Percentiles rank a stretch among this genome's conserved stretches.
Evolutionary conservation across 805 yeast species (phyloP).

Genomic region (Wickerhamomyces pijperi): DNA sequence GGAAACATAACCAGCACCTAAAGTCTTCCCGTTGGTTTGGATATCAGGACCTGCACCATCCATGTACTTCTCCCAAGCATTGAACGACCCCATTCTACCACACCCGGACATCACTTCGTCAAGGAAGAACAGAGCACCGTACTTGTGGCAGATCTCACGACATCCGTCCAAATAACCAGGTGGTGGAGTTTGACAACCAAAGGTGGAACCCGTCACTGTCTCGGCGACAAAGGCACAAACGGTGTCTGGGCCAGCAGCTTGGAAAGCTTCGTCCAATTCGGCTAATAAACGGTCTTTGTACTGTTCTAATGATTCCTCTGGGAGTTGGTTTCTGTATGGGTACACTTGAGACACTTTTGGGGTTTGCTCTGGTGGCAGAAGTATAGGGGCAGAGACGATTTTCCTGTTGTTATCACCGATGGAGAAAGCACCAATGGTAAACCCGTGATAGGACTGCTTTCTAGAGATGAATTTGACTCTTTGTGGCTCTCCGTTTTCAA

Average conservation of each 20-base stretch:
- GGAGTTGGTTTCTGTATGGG: slow-evolving; percentile 19
- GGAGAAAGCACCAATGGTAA: slow-evolving; percentile 34
- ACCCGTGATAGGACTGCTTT: slow-evolving; percentile 37
- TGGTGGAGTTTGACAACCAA: slow-evolving; percentile 30
- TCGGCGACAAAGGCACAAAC: slow-evolving; percentile 33
- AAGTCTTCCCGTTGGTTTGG: slow-evolving; percentile 35
- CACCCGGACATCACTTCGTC: slow-evolving; percentile 50
- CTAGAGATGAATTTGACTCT: slow-evolving; percentile 34
- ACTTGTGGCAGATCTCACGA: slow-evolving; percentile 35
- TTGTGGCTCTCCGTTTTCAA: slow-evolving; percentile 30
- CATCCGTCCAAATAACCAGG: slow-evolving; percentile 36
- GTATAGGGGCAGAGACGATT: slow-evolving; percentile 21
- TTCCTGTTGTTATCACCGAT: slow-evolving; percentile 29
- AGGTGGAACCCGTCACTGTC: slow-evolving; percentile 36
- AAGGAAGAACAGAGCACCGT: slow-evolving; percentile 35
- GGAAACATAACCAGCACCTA: slow-evolving; percentile 38
- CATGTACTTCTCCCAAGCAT: slow-evolving; percentile 32
- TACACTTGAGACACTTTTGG: slow-evolving; percentile 19
- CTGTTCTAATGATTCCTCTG: slow-evolving; percentile 26
- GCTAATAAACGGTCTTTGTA: slow-evolving; percentile 27
- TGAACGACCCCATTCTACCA: slow-evolving; percentile 38
- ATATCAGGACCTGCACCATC: slow-evolving; percentile 34
- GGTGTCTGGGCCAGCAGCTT: slow-evolving; percentile 30
- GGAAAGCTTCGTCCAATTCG: slow-evolving; percentile 31
- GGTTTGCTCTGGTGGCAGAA: slow-evolving; percentile 14